Conservation (phyloP, 1,284 basidiomycete species). For the Microbotryum saponariae region DNA sequence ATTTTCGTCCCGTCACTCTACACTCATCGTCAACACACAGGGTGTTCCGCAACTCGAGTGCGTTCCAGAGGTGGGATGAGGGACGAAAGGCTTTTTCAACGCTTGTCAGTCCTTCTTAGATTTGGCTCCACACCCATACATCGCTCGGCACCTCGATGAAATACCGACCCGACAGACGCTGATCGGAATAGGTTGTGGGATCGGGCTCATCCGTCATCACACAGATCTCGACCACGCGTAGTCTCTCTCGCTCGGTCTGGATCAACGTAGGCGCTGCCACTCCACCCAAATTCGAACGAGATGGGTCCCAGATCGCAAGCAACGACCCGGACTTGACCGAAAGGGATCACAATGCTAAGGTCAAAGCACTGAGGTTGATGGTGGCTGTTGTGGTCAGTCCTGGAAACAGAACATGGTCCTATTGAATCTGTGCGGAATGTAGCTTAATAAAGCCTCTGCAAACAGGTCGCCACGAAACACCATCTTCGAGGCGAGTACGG, state of each 20-base stretch:
- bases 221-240: slow-evolving; percentile 28
- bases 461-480: slow-evolving; percentile 32
- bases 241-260: slow-evolving; percentile 33
- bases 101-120: slow-evolving; percentile 17
- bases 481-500: slow-evolving; percentile 37
- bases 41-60: background rate
- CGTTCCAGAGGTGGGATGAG: slow-evolving; percentile 33
- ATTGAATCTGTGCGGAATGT: background rate
- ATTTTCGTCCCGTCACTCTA: background rate
- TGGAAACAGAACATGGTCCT: background rate
- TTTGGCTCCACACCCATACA: background rate
- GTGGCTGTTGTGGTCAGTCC: slow-evolving; percentile 30
- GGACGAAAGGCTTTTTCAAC: slow-evolving; percentile 33
- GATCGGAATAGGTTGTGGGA: background rate
- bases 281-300: background rate
- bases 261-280: slow-evolving; percentile 31
- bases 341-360: slow-evolving; percentile 32
- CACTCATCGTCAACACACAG: background rate
- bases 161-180: background rate
- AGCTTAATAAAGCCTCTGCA: background rate
- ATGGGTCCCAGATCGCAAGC: slow-evolving; percentile 2
- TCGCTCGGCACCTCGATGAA: too few species aligned
- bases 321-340: slow-evolving; percentile 7
- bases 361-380: slow-evolving; percentile 30
- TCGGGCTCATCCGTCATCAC: background rate